These are phyloP conservation scores for Iberis amara DNA, from an alignment of 441 rosid species.

Conservation along the genomic window DNA sequence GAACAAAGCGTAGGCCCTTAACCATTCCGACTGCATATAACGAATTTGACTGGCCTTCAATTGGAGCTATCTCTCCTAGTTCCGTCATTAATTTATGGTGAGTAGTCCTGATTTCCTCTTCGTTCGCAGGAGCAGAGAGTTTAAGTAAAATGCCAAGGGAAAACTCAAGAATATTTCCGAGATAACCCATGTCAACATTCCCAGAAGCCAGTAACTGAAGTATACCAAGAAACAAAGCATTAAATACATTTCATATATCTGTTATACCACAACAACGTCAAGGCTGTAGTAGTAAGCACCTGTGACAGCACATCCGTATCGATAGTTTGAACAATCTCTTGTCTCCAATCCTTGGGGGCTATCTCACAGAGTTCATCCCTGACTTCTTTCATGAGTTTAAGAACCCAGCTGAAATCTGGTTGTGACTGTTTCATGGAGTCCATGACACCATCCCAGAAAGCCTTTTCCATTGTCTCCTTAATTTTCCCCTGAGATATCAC, in stretches of 20 bases:
- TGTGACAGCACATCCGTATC: slow-evolving; percentile 72
- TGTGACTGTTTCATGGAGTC: slow-evolving; percentile 60
- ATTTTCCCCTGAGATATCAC: slow-evolving; percentile 45
- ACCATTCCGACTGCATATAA: slow-evolving; percentile 59
- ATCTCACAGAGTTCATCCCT: slow-evolving; percentile 83
- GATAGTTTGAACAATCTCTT: slow-evolving; percentile 62
- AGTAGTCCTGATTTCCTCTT: slow-evolving; percentile 51
- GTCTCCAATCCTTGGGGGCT: slow-evolving; percentile 76
- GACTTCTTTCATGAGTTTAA: slow-evolving; percentile 79
- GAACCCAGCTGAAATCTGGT: slow-evolving; percentile 55
- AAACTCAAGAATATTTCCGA: slow-evolving; percentile 67
- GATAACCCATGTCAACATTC: slow-evolving; percentile 59
- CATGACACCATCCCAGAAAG: slow-evolving; percentile 77
- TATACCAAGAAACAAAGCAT: slow-evolving; percentile 10
- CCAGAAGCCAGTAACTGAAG: slow-evolving; percentile 70
- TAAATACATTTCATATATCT: background rate
- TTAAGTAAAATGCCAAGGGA: slow-evolving; percentile 63
- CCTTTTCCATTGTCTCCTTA: slow-evolving; percentile 72
- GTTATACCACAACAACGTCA: slow-evolving; percentile 8
- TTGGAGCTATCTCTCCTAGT: slow-evolving; percentile 52
- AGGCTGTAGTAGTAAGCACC: slow-evolving; percentile 34
- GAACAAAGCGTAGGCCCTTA: slow-evolving; percentile 76
- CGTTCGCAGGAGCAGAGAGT: slow-evolving; percentile 75
- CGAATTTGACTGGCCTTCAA: slow-evolving; percentile 36
- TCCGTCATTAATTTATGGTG: slow-evolving; percentile 57